Base-by-base conservation (phyloP, 2,329 filamentous ascomycete genomes). In the Karstenula rhodostoma region DNA sequence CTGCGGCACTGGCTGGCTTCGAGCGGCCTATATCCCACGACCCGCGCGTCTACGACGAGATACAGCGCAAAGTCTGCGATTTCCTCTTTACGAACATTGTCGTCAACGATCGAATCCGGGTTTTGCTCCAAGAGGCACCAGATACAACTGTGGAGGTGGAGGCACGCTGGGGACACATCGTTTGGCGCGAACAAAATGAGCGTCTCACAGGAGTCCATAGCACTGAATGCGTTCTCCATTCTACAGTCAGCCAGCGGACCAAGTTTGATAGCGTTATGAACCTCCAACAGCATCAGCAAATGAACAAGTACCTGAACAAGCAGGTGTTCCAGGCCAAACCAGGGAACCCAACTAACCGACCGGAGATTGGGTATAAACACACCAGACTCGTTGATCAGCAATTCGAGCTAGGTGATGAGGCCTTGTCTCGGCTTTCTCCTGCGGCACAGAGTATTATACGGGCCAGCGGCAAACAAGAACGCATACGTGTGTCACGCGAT, bases 261-360 rank as follows among this genome's bases (percentile, higher is more conserved):
- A 73, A 72, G 0, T 99, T 98, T 72, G 87, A 89, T 69, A 97
- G 93, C 73, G 92, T 89, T 63, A 97, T 98, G 94, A 94, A 91
- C 4, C 88, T 93, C 81, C 92, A 95, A 81, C 93, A 97, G 80
- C 94, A 98, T 79, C 89, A 90, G 70, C 82, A 82, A 22, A 88
- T 94, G 80, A 99, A 99, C 74, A 86, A 90, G 2, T 97, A 90
- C 67, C 83, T 99, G 47, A 99, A 99, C 75, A 80, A 82, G 0
- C 81, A 86, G 44, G 87, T 92, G 8, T 80, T 82, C 37, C 81
- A 89, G 40, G 86, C 89, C 1, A 71, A 76, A 74, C 44, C 76
- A 65, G 52, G 37, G n/a, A 55, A 43, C 10, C 53, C 72, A 3
- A 60, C 60, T 8, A 58, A 56, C 29, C 84, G 92, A 29, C 84